A percentile compares a stretch with the other conserved stretches of the same genome.
phyloP scores from a whole-genome alignment of 2,329 filamentous ascomycete species.

The Tolypocladium capitatum region DNA sequence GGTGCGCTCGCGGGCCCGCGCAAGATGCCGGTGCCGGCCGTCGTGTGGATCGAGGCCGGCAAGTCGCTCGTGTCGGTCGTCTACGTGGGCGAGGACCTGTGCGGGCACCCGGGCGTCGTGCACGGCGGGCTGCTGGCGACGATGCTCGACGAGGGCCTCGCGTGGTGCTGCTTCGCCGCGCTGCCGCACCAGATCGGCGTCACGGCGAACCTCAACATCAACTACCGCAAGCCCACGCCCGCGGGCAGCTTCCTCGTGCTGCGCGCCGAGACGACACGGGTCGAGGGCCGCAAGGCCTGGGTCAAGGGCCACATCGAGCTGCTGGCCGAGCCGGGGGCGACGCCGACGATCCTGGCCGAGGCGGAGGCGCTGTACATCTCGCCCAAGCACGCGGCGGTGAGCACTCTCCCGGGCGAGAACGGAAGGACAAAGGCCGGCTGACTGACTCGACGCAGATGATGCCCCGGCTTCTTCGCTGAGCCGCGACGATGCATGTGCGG shows the following conservation, averaged over 20 bases:
- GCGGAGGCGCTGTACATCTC: constrained; percentile 81
- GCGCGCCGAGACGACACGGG: constrained; percentile 64
- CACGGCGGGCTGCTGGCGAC: constrained; percentile 90
- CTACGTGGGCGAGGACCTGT: constrained; percentile 68
- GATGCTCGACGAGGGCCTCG: constrained; percentile 79
- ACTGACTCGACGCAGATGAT: constrained; percentile 6
- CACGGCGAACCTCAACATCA: constrained; percentile 71
- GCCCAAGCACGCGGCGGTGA: constrained; percentile 66
- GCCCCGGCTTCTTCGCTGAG: constrained; percentile 7
- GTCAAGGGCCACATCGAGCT: constrained; percentile 79
- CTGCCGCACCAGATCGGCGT: constrained; percentile 76
- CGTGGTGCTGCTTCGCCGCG: constrained; percentile 75
- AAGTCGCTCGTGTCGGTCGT: constrained; percentile 58
- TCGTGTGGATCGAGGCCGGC: constrained; percentile 61
- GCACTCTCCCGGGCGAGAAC: constrained; percentile 9
- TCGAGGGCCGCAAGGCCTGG: constrained; percentile 91
- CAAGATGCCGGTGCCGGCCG: constrained; percentile 68
- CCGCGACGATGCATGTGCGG: no score
- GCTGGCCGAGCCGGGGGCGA: constrained; percentile 46
- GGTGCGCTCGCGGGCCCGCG: constrained; percentile 64
- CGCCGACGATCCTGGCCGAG: constrained; percentile 59
- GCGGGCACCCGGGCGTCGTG: constrained; percentile 80
- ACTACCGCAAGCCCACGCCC: constrained; percentile 71
- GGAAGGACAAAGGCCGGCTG: neutral
- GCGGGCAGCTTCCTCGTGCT: constrained; percentile 68